phyloP scores from a whole-genome alignment of 371 early-diverging fungal genomes.

The Circinella umbellata region DNA sequence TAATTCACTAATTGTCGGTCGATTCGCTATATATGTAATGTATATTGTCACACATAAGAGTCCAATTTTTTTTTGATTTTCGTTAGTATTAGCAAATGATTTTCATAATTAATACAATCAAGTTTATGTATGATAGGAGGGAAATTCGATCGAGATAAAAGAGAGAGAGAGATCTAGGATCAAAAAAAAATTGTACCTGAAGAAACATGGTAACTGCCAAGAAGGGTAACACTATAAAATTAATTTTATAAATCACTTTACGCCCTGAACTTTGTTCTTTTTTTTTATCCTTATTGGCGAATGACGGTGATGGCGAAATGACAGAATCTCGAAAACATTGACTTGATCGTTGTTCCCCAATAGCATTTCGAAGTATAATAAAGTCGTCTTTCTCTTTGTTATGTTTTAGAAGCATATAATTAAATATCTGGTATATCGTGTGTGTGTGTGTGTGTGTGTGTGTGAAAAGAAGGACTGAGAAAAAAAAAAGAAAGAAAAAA shows the following conservation, averaged over 20 bases:
- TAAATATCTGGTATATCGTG: too few relatives aligned
- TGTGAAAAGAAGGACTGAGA: too few relatives aligned
- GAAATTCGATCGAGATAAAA: not conserved
- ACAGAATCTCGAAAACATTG: not conserved
- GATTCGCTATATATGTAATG: slow-evolving; percentile 5
- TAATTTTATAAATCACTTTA: not conserved
- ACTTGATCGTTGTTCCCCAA: too few relatives aligned
- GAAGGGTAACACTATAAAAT: not conserved
- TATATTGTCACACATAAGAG: too few relatives aligned
- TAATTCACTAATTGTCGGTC: slow-evolving; percentile 6
- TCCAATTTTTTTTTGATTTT: too few relatives aligned
- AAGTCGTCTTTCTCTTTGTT: too few relatives aligned
- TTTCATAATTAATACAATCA: not conserved
- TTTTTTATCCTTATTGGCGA: not conserved
- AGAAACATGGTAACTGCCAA: slow-evolving; percentile 5
- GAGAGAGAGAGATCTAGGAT: not conserved
- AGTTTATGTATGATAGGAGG: not conserved
- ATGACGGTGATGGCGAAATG: not conserved
- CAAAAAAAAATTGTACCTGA: not conserved
- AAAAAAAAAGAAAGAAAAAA: too few relatives aligned
- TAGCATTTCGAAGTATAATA: too few relatives aligned
- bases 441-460: too few relatives aligned
- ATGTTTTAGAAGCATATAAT: too few relatives aligned
- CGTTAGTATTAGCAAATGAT: not conserved
- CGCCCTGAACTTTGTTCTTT: not conserved